Base-by-base conservation (phyloP, 257 asterid genomes). In the Verbascum thapsus region DNA sequence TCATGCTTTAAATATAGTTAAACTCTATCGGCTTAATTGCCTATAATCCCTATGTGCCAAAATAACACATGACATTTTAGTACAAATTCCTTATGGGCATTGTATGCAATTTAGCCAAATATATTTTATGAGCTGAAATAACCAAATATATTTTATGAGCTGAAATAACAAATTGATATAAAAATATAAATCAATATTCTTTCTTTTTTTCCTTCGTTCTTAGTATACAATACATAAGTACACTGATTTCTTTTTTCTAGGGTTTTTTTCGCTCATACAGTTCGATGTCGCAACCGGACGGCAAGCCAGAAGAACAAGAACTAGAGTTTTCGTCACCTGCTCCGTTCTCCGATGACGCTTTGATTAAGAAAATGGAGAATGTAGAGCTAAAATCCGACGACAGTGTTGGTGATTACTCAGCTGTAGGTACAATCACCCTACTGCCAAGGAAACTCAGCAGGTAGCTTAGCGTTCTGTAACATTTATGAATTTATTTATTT, bases 341-440 rank as follows among this genome's bases (percentile, higher is more conserved):
- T 55, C 43, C 32, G 20, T 51, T 47, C 12, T 19, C 44, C 16
- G 64, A 62, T 8, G 64, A 49, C 19, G 52, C 35, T 11, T 41
- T 68, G 43, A 22, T 69, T 15, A 48, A 61, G 39, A 42, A 41
- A 26, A 45, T 77, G 60, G 64, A 34, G 10, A 64, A 72, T 69
- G 76, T 64, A 20, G 71, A 32, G 30, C 63, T 76, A 2, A 41
- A 61, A 11, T 34, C 73, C 7, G 53, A 64, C 7, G 69, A 20
- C 1, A 13, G 10, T 80, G 86, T 71, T 66, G 71, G 45, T 80
- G 58, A 47, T 80, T 78, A 32, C 12, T 43, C 38, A n/a, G n/a
- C 37, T 80, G 83, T 73, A 64, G 53, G 68, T 70, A 58, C 66
- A 80, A 74, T 71, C 85, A 80, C 55, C 83, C 85, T 3, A 47